Conservation (phyloP, 2,329 filamentous ascomycete species). For the Myriosclerotinia curreyana region DNA sequence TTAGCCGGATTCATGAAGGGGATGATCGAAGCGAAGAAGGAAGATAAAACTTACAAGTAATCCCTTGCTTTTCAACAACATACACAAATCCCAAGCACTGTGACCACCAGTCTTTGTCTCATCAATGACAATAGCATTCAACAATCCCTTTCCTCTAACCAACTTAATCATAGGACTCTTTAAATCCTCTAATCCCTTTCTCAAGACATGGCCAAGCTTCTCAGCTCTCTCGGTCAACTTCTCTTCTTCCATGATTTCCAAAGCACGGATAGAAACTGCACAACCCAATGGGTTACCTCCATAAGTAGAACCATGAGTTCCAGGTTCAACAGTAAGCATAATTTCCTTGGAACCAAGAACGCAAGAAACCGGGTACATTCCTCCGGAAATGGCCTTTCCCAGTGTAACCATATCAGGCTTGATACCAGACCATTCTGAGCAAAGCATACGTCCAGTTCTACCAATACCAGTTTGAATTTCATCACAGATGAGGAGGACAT, state of each 20-base stretch:
- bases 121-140: slow-evolving; percentile 96
- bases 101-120: slow-evolving; percentile 81
- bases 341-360: slow-evolving; percentile 85
- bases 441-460: slow-evolving; percentile 89
- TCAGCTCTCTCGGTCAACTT: slow-evolving; percentile 81
- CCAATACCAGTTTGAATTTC: slow-evolving; percentile 99
- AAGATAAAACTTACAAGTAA: slow-evolving; percentile 64
- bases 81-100: slow-evolving; percentile 92
- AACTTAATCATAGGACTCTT: slow-evolving; percentile 76
- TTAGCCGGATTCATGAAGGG: neutral
- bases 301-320: slow-evolving; percentile 97
- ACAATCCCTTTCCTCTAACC: slow-evolving; percentile 85
- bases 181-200: slow-evolving; percentile 71
- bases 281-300: slow-evolving; percentile 95
- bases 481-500: slow-evolving; percentile 93
- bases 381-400: slow-evolving; percentile 95
- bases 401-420: slow-evolving; percentile 93
- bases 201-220: slow-evolving; percentile 76
- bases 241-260: slow-evolving; percentile 92
- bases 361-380: slow-evolving; percentile 98
- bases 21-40: neutral
- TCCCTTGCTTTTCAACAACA: slow-evolving; percentile 93
- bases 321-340: slow-evolving; percentile 94
- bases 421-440: slow-evolving; percentile 90
- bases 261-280: slow-evolving; percentile 88